A percentile compares a stretch with the other conserved stretches of the same genome.
Conservation (phyloP, 1,284 basidiomycete genomes). For the Ustilago bromivora region DNA sequence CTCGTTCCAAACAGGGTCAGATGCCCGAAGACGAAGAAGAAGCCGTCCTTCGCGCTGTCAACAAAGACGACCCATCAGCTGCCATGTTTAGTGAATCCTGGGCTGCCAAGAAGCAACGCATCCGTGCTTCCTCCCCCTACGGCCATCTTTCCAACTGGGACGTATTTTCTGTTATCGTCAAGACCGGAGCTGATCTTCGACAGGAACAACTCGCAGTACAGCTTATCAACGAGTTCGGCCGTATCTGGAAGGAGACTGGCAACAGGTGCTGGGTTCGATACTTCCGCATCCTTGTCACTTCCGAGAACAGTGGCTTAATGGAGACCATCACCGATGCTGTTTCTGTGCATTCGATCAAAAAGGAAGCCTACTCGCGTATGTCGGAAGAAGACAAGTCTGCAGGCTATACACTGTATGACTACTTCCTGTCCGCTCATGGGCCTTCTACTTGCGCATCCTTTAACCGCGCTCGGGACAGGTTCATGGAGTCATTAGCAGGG, state of each 20-base stretch:
- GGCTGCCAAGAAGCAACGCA: constrained; percentile 92
- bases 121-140: constrained; percentile 91
- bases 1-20: constrained; percentile 75
- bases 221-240: constrained; percentile 89
- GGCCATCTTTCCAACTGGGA: constrained; percentile 86
- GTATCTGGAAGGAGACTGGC: constrained; percentile 85
- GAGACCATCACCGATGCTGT: constrained; percentile 83
- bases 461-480: constrained; percentile 78
- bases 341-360: constrained; percentile 99
- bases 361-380: constrained; percentile 92
- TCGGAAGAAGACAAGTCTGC: constrained; percentile 73
- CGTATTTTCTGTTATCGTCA: constrained; percentile 96
- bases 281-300: constrained; percentile 91
- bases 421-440: constrained; percentile 64
- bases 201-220: constrained; percentile 98
- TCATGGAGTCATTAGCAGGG: constrained; percentile 89
- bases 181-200: constrained; percentile 94
- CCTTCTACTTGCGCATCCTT: constrained; percentile 56
- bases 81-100: constrained; percentile 96
- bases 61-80: constrained; percentile 91
- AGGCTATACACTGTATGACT: constrained; percentile 64
- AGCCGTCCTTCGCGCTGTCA: constrained; percentile 88
- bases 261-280: constrained; percentile 66
- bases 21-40: constrained; percentile 75
- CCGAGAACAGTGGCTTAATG: constrained; percentile 85